Base-by-base conservation (phyloP, 805 yeast species). In the Clavispora vitiphila region DNA sequence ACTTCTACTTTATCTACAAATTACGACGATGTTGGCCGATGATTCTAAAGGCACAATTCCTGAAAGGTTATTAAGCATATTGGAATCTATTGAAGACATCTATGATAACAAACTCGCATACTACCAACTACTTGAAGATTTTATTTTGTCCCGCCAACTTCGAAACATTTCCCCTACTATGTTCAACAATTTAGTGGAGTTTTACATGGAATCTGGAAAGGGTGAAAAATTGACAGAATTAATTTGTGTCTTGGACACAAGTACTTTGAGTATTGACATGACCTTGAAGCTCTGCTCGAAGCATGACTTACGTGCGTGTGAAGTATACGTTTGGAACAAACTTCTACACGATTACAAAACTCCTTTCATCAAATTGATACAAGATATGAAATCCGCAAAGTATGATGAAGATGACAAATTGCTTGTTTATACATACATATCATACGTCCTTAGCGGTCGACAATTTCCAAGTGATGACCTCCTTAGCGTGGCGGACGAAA, bases 261-360 rank as follows among this genome's bases (percentile, higher is more conserved):
- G 67, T 6, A 74, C 80, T 10, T 69, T 93, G 38, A 96, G 91
- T 55, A 75, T 91, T 27, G 96, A 91, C 60, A 64, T 81, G 18
- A 80, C 96, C 0, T 70, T 88, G 11, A 69, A 69, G 10, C 62
- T 86, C 14, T 83, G 96, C 57, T 65, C 67, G 30, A 56, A 71
- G 45, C 66, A 80, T 50, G 64, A 74, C 7, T 63, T 90, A 5
- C 66, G 69, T 26, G 95, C 86, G 40, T 76, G 86, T 27, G 64
- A 77, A 37, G 72, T 80, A 0, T 88, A 78, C 56, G 75, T 93
- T 15, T 85, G 91, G 85, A 86, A 80, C 49, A 66, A 64, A 2
- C 64, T 87, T 4, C 65, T 93, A 31, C 62, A 71, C 18, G 98
- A 93, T 55, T 88, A 78, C 57, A 55, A 72, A 12, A 74, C 88